Evolutionary conservation across 495 filamentous ascomycete species (phyloP).

Genomic region (Podospora australis): DNA sequence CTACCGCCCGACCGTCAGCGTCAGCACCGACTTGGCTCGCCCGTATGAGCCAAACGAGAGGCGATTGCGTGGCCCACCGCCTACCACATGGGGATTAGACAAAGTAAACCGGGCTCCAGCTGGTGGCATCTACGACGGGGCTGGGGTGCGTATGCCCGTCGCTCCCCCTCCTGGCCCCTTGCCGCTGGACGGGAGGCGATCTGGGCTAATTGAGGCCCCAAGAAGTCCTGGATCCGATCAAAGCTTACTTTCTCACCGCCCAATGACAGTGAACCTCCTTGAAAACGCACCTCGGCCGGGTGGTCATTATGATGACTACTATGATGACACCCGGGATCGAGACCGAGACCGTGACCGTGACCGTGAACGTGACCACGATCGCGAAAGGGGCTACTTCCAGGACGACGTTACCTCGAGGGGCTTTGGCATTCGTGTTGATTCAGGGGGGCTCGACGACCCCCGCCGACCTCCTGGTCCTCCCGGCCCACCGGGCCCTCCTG

Average conservation of each 20-base stretch:
- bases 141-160: constrained; percentile 36
- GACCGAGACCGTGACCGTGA: constrained; percentile 17
- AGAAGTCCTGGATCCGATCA: constrained; percentile 28
- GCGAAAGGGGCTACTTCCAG: constrained; percentile 26
- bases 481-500: constrained; percentile 22
- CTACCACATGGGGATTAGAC: constrained; percentile 57
- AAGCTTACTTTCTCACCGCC: constrained; percentile 27
- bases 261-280: constrained; percentile 43
- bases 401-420: constrained; percentile 37
- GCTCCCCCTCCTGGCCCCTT: constrained; percentile 31
- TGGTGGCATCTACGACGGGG: constrained; percentile 39
- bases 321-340: constrained; percentile 29
- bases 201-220: constrained; percentile 22
- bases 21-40: constrained; percentile 51
- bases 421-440: constrained; percentile 40
- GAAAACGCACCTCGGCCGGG: constrained; percentile 33
- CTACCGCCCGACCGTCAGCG: constrained; percentile 58
- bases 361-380: constrained; percentile 5
- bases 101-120: constrained; percentile 39
- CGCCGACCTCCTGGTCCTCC: constrained; percentile 22
- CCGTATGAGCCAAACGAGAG: constrained; percentile 27
- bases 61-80: constrained; percentile 51
- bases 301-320: constrained; percentile 37
- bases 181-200: constrained; percentile 29
- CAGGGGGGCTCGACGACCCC: constrained; percentile 23